Evolutionary conservation across 2,329 filamentous ascomycete species (phyloP), one percentile per base, ranked within the genome.

Genomic region (Dothistroma septosporum): DNA sequence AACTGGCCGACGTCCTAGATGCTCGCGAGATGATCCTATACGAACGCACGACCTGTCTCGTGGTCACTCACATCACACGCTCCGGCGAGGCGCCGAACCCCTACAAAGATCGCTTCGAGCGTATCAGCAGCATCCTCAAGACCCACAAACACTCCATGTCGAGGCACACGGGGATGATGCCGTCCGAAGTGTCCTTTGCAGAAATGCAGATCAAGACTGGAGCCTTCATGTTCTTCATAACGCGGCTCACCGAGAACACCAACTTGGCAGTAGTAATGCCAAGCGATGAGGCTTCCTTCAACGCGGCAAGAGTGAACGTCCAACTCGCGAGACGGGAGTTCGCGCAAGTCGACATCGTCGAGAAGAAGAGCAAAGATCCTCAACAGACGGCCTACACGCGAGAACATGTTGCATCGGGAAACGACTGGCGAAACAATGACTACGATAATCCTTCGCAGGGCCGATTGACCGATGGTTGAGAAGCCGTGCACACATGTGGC

Each of bases 71-170:
- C 60, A 94, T 96, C 78, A 90, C 90, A 5, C 88, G 90, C 1
- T 82, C 85, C 19, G 82, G 88, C 63, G 92, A 92, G 49, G 77
- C 85, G 55, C 59, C 65, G 19, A 99, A 99, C 74, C 93, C 94
- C 0, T 95, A 91, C 64, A 88, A 89, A 55, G 94, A 99, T 76
- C 89, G 94, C 2, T 92, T 96, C 70, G 94, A 99, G 80, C 89
- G 90, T 68, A 90, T 99, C 72, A 94, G 89, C 64, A 97, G 96
- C 75, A 97, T 99, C 72, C 89, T 99, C 78, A 99, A 99, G 79
- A 92, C 93, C 61, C 97, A 97, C 80, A 99, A 97, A 80, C 93
- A 97, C 78, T 85, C 77, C 54, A 82, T 84, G 75, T 79, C 80
- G 71, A 86, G 88, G 68, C 91, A 90, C 75, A 92, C 89, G 1